A percentile compares a stretch with the other conserved stretches of the same genome.
Conservation (phyloP, 2,329 filamentous ascomycete species). For the Thielaviopsis musarum region DNA sequence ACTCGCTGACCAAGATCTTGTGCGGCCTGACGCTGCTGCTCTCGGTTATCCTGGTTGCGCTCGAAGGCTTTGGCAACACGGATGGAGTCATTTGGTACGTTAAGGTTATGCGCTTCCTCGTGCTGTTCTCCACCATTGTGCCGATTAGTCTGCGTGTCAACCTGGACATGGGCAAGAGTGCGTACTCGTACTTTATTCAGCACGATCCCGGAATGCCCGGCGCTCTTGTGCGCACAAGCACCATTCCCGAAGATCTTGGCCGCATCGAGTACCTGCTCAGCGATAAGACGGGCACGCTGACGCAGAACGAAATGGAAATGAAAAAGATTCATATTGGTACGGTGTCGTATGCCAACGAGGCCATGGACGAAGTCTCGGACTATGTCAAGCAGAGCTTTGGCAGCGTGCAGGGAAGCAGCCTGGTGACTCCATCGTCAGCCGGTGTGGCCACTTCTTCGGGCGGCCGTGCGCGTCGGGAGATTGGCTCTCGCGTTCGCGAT, state of each 20-base stretch:
- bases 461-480: slow-evolving; percentile 72
- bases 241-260: slow-evolving; percentile 90
- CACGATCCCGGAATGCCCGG: slow-evolving; percentile 76
- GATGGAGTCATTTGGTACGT: slow-evolving; percentile 70
- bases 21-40: slow-evolving; percentile 75
- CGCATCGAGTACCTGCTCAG: slow-evolving; percentile 91
- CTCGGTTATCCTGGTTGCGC: slow-evolving; percentile 72
- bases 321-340: slow-evolving; percentile 98
- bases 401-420: slow-evolving; percentile 19
- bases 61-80: slow-evolving; percentile 61
- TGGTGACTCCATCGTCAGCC: slow-evolving; percentile 63
- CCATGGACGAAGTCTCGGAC: slow-evolving; percentile 88
- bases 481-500: slow-evolving; percentile 82
- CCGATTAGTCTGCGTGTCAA: slow-evolving; percentile 94
- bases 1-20: slow-evolving; percentile 88
- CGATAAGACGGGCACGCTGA: slow-evolving; percentile 96
- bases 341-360: slow-evolving; percentile 93
- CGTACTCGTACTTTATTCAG: slow-evolving; percentile 93
- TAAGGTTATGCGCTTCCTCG: slow-evolving; percentile 93
- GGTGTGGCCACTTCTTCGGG: slow-evolving; percentile 28
- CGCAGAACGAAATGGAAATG: slow-evolving; percentile 97
- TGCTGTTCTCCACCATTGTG: slow-evolving; percentile 97
- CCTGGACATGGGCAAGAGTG: slow-evolving; percentile 89
- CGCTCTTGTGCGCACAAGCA: slow-evolving; percentile 88
- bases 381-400: slow-evolving; percentile 78